These are phyloP conservation scores for Plantago lanceolata DNA, from an alignment of 305 asterid genomes.

Conservation along the genomic window DNA sequence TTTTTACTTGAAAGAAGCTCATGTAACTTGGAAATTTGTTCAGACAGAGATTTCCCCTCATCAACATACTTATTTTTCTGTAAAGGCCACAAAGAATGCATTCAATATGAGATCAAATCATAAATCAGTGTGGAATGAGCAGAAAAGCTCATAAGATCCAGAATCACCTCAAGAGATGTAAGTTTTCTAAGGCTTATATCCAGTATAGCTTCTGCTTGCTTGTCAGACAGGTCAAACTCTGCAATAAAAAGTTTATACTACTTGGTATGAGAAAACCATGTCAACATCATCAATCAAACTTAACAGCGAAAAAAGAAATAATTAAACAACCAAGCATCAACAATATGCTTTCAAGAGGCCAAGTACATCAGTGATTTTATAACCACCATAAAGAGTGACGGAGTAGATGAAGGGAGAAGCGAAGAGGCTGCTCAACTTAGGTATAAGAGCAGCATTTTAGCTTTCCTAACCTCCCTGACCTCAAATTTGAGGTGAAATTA, in stretches of 20 bases:
- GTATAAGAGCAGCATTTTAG: too few relatives aligned
- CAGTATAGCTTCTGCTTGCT: constrained; percentile 94
- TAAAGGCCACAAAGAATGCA: constrained; percentile 20
- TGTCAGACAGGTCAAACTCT: constrained; percentile 80
- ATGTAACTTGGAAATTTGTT: constrained; percentile 67
- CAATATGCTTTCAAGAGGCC: neutral
- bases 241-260: constrained; percentile 27
- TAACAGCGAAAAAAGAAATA: neutral
- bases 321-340: neutral
- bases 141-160: constrained; percentile 25
- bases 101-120: constrained; percentile 21
- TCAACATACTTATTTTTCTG: constrained; percentile 89
- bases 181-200: constrained; percentile 94
- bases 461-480: too few relatives aligned
- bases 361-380: too few relatives aligned
- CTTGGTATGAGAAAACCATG: constrained; percentile 9
- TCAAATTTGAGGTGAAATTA: too few relatives aligned
- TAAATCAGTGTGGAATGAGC: constrained; percentile 6
- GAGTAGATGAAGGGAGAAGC: too few relatives aligned
- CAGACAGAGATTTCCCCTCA: constrained; percentile 68
- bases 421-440: too few relatives aligned
- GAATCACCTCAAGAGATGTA: constrained; percentile 80
- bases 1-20: constrained; percentile 84
- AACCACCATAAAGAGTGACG: too few relatives aligned
- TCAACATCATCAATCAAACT: neutral